Evolutionary conservation across 352 stramenopile genomes (phyloP), one percentile per base, ranked within the genome.

Genomic region (Phytopythium montanum): DNA sequence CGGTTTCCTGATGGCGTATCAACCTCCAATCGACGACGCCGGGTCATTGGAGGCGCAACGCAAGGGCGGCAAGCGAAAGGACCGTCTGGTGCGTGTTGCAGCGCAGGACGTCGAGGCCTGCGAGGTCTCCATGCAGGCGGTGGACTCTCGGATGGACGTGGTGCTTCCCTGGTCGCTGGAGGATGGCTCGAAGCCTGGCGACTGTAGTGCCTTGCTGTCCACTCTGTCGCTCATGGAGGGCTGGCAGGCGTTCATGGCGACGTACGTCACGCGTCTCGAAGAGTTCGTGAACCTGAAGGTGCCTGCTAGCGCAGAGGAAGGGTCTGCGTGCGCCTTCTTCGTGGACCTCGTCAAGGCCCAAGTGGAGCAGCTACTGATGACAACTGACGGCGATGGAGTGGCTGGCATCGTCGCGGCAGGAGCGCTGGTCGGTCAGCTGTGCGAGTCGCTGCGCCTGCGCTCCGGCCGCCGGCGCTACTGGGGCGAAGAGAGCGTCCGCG

Each of bases 41-140:
- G 68, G 23, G 41, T 61, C 21, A 62, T 81, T 50, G 69, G 79
- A 62, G 59, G 39, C 50, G 33, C 50, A 55, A n/a, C 50, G 50
- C 29, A 69, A 60, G 45, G 70, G 61, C 19, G 69, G 69, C 19
- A 81, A 77, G 29, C 68, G 76, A 5, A 85, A 83, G 59, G 76
- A 85, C 54, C 79, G 80, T 50, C 59, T 81, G n/a, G 66, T 85
- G 28, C 73, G 76, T 16, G 53, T 79, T 46, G 73, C 76, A 10
- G 72, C 71, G 13, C 73, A 83, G 61, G 78, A 82, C 46, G 63
- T 83, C 18, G 62, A 68, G 28, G 69, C 78, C 13, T 34, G 81
- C 26, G 53, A 75, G 36, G 25, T 59, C 38, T 72, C 62, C 13
- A 16, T 78, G 13, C 53, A 29, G 0, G 34, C 26, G 28, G 61